Base-by-base conservation (phyloP, 306 rosid genomes). In the Malus asiatica region DNA sequence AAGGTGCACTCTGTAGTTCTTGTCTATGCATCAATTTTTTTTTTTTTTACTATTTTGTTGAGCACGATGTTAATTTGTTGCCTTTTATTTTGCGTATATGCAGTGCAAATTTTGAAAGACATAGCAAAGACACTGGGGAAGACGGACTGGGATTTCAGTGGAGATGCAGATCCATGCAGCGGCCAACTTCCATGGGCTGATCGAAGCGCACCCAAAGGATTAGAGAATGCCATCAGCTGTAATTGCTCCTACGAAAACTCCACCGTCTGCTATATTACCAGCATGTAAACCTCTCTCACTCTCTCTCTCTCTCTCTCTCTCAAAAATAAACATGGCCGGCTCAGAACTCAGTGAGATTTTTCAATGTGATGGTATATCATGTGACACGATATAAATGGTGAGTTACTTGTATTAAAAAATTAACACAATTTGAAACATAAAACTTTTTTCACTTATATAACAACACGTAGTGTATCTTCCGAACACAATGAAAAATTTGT, bases 181-280 rank as follows among this genome's bases (percentile, higher is more conserved):
- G 51, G 74, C n/a, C 22, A 55, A 55, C 18, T 15, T 15, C 60
- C 60, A 5, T 55, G 60, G 60, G 6, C 22, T 19, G 25, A 55
- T 38, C 3, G 3, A 38, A 38, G 10, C 44, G 11, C 11, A 8
- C 0, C 10, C 44, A 8, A 38, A 8, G 19, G 8, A 14, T 58
- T 6, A 6, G 10, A 11, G 27, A 79, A 86, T 72, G 74, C 68
- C 32, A 83, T 92, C 20, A 70, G 76, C 19, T 90, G 97, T 79
- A 27, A 84, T 35, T 88, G 93, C 67, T 55, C 77, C 15, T 80
- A 74, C 64, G 62, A 16, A 61, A 75, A 75, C 33, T 42, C n/a
- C 22, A 81, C 89, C 6, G 8, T 83, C 66, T 91, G 96, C 84
- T 93, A 91, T 59, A 80, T 91, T 25, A 77, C 86, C 11, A 79